phyloP scores from a whole-genome alignment of 495 filamentous ascomycete genomes.

The Diplogelasinospora grovesii region DNA sequence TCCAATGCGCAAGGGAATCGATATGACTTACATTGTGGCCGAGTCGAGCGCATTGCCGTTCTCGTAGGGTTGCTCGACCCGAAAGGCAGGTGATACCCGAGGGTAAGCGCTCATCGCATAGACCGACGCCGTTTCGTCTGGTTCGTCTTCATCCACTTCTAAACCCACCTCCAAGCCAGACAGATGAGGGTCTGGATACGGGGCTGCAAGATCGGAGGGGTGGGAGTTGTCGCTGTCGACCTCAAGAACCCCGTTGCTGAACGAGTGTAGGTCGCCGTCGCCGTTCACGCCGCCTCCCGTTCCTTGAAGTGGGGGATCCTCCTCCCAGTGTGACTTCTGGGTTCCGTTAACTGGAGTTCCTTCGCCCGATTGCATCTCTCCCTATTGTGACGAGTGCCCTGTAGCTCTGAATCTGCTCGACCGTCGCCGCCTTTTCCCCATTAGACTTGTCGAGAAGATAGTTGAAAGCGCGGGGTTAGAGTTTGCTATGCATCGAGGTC shows the following conservation, averaged over 20 bases:
- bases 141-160: constrained; percentile 8
- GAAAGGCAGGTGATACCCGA: constrained; percentile 17
- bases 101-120: constrained; percentile 31
- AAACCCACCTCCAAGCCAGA: neutral
- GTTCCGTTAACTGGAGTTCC: neutral
- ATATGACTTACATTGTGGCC: constrained; percentile 37
- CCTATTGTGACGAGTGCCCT: constrained; percentile 7
- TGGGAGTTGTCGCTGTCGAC: constrained; percentile 9
- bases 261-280: neutral
- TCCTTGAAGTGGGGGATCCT: neutral
- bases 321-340: neutral
- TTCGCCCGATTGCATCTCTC: constrained; percentile 1
- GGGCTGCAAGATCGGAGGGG: too few species aligned
- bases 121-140: constrained; percentile 9
- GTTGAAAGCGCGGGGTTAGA: neutral
- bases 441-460: constrained; percentile 6
- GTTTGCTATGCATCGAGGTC: constrained; percentile 1
- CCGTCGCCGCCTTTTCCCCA: constrained; percentile 16
- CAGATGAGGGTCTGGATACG: too few species aligned
- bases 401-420: constrained; percentile 7
- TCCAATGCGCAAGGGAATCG: neutral
- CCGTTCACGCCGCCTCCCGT: neutral
- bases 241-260: constrained; percentile 1
- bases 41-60: constrained; percentile 23
- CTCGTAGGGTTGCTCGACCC: constrained; percentile 20